A percentile compares a stretch with the other conserved stretches of the same genome.
phyloP scores from a whole-genome alignment of 108 stramenopile species.

The Poteriospumella lacustris region DNA sequence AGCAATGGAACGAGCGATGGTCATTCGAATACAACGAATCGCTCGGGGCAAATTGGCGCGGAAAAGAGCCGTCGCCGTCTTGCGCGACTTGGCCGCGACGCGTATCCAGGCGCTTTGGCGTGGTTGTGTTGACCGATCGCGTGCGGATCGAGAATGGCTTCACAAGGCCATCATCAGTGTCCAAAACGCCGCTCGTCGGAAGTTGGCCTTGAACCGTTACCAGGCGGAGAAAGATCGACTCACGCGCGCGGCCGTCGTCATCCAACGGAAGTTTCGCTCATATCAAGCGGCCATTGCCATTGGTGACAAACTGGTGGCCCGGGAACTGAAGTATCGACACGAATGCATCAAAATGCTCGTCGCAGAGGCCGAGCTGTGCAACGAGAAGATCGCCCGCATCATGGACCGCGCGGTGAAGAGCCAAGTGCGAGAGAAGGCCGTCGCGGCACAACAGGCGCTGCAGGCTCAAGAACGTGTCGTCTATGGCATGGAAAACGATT shows the following conservation, averaged over 20 bases:
- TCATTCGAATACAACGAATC: constrained; percentile 13
- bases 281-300: background rate
- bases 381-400: background rate
- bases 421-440: constrained; percentile 3
- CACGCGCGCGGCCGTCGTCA: background rate
- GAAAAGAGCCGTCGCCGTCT: background rate
- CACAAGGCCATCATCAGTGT: background rate
- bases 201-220: background rate
- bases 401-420: background rate
- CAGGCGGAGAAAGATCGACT: background rate
- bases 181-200: background rate
- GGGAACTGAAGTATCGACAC: constrained; percentile 17
- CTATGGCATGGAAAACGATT: background rate
- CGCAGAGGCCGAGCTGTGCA: constrained; percentile 2
- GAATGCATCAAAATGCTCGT: background rate
- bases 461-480: background rate
- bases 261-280: constrained; percentile 17
- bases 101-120: constrained; percentile 6
- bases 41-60: background rate
- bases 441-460: background rate
- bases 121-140: constrained; percentile 9
- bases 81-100: constrained; percentile 1
- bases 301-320: background rate
- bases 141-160: constrained; percentile 4
- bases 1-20: background rate